Conservation (phyloP, 2,329 filamentous ascomycete genomes). For the Monosporascus sp. region DNA sequence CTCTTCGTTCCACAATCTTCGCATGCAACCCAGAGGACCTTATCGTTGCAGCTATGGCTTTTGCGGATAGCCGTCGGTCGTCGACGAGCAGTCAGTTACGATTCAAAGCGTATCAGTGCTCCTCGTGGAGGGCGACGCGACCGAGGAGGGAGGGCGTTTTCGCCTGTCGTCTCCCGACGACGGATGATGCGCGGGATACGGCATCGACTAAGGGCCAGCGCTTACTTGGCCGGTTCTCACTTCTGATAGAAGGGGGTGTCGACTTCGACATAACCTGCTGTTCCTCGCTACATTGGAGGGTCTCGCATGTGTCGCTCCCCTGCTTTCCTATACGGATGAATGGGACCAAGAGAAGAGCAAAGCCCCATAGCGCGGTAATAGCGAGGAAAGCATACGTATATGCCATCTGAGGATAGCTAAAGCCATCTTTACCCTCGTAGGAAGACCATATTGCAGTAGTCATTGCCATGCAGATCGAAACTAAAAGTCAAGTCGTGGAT, state of each 20-base stretch:
- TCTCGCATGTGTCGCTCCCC: conserved; percentile 8
- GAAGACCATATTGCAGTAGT: conserved; percentile 31
- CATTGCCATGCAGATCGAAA: conserved; percentile 26
- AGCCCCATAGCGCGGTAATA: conserved; percentile 22
- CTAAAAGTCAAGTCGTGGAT: conserved; percentile 24
- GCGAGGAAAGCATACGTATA: conserved; percentile 28
- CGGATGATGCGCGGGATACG: conserved; percentile 7
- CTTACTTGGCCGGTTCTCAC: conserved; percentile 23
- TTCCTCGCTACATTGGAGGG: conserved; percentile 3
- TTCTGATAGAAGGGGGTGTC: conserved; percentile 1
- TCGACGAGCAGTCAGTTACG: conserved; percentile 13
- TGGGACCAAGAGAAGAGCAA: conserved; percentile 25
- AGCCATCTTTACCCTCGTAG: conserved; percentile 15
- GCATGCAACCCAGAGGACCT: conserved; percentile 28
- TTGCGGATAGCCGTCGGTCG: conserved; percentile 16
- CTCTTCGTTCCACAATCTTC: conserved; percentile 26
- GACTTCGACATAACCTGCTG: conserved; percentile 1
- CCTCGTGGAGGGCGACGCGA: conserved; percentile 19
- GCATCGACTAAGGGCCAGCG: conserved; percentile 26
- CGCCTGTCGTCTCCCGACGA: conserved; percentile 10
- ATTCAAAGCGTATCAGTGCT: conserved; percentile 17
- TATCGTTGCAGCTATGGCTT: conserved; percentile 18
- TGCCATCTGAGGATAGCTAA: conserved; percentile 16
- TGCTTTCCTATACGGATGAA: conserved; percentile 27
- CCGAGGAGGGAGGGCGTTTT: conserved; percentile 18